Evolutionary conservation across 2,329 filamentous ascomycete species (phyloP).

Genomic region (Cordyceps cicadae): DNA sequence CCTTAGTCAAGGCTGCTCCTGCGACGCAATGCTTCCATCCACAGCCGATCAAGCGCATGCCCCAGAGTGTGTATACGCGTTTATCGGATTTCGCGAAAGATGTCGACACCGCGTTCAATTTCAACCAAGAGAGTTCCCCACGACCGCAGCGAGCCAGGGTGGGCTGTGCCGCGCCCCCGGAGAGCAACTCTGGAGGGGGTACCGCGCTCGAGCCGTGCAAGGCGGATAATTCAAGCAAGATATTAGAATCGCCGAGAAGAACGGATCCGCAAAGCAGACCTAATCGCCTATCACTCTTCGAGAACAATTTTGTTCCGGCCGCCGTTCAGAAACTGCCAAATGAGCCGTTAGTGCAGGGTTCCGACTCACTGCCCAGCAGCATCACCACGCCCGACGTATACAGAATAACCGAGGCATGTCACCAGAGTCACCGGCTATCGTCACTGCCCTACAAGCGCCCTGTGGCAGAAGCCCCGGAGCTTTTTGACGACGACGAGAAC

Average conservation of each 20-base stretch:
- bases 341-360: background rate
- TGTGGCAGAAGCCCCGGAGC: background rate
- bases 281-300: background rate
- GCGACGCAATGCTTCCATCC: conserved; percentile 1
- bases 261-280: no score
- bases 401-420: background rate
- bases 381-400: background rate
- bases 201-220: background rate
- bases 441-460: background rate
- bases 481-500: background rate
- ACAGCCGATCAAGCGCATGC: conserved; percentile 4
- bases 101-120: background rate
- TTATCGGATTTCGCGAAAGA: background rate
- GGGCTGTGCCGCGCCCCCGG: background rate
- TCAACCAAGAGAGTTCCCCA: background rate
- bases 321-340: background rate
- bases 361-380: background rate
- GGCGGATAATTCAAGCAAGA: background rate
- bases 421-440: background rate
- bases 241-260: background rate
- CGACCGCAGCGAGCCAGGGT: background rate
- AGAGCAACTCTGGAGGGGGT: background rate
- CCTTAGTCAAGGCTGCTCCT: background rate
- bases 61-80: background rate
- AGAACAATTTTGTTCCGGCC: background rate